These are phyloP conservation scores for Naganishia friedmannii DNA, from an alignment of 768 basidiomycete species.

Conservation along the genomic window DNA sequence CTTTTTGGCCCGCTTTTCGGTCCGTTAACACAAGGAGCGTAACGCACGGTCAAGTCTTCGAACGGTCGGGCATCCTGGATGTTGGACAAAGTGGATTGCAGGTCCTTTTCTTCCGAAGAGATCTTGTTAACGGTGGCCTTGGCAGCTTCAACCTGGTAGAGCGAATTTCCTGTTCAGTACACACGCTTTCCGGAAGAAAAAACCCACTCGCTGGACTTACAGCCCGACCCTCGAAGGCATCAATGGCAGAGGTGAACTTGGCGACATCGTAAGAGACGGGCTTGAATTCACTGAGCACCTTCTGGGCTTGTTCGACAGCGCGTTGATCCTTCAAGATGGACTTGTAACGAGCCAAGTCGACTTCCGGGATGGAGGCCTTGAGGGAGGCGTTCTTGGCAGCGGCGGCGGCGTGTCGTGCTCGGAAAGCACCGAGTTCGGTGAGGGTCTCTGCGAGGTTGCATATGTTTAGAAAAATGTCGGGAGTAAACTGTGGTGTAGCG, in stretches of 20 bases:
- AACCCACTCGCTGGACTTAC: constrained; percentile 56
- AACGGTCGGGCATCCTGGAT: constrained; percentile 96
- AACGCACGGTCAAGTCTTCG: constrained; percentile 85
- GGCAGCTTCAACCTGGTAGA: constrained; percentile 73
- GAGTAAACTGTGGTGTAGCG: too few relatives aligned
- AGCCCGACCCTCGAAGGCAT: constrained; percentile 93
- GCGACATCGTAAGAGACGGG: constrained; percentile 88
- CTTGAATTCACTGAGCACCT: constrained; percentile 81
- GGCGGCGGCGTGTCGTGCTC: constrained; percentile 89
- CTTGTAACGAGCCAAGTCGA: constrained; percentile 91
- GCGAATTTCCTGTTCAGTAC: not conserved
- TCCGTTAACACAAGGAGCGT: not conserved
- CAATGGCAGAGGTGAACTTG: constrained; percentile 88
- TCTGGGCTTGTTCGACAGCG: constrained; percentile 88
- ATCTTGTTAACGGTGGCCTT: constrained; percentile 86
- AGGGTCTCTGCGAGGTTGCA: constrained; percentile 69
- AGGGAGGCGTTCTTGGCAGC: constrained; percentile 47
- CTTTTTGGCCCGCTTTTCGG: not conserved
- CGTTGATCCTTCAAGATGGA: constrained; percentile 85
- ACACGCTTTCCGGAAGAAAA: too few relatives aligned
- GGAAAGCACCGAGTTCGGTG: constrained; percentile 85
- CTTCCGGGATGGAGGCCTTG: constrained; percentile 61
- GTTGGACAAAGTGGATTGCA: constrained; percentile 89
- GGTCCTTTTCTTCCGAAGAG: constrained; percentile 81
- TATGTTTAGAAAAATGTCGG: not conserved